Evolutionary conservation across 306 rosid genomes (phyloP).

Genomic region (Cucurbita moschata): DNA sequence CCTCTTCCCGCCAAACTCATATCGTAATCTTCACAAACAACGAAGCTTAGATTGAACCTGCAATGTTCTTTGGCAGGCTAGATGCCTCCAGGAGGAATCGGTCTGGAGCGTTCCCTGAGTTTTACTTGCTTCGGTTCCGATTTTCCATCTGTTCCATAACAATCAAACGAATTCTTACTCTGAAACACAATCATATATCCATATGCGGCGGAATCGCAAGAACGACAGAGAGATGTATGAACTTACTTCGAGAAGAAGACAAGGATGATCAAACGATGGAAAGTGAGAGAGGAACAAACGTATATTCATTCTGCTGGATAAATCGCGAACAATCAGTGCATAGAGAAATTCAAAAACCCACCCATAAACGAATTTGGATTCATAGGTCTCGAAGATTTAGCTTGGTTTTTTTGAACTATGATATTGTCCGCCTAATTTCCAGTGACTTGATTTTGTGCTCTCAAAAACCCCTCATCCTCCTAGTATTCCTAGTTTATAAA

Average conservation of each 20-base stretch:
- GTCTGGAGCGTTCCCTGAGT: slow-evolving; percentile 57
- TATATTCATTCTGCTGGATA: no score
- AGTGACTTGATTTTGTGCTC: no score
- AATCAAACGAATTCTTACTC: background rate
- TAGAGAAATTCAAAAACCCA: no score
- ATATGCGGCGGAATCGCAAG: background rate
- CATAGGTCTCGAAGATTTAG: no score
- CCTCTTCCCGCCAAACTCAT: background rate
- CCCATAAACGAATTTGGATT: no score
- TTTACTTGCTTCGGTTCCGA: slow-evolving; percentile 25
- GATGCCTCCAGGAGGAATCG: slow-evolving; percentile 83
- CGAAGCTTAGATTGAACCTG: slow-evolving; percentile 30
- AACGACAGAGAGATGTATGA: background rate
- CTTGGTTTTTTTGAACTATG: no score
- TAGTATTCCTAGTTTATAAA: no score
- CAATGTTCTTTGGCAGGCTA: slow-evolving; percentile 95
- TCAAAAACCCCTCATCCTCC: no score
- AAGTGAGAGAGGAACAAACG: slow-evolving; percentile 23
- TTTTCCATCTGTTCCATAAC: slow-evolving; percentile 26
- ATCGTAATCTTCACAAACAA: background rate
- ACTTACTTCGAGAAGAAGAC: slow-evolving; percentile 40
- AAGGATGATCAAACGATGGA: slow-evolving; percentile 33
- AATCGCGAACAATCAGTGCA: no score
- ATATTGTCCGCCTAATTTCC: no score
- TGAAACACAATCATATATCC: background rate